Evolutionary conservation across 805 yeast genomes (phyloP), one percentile per base, ranked within the genome.

Genomic region (Saccharomycopsis lassenensis): DNA sequence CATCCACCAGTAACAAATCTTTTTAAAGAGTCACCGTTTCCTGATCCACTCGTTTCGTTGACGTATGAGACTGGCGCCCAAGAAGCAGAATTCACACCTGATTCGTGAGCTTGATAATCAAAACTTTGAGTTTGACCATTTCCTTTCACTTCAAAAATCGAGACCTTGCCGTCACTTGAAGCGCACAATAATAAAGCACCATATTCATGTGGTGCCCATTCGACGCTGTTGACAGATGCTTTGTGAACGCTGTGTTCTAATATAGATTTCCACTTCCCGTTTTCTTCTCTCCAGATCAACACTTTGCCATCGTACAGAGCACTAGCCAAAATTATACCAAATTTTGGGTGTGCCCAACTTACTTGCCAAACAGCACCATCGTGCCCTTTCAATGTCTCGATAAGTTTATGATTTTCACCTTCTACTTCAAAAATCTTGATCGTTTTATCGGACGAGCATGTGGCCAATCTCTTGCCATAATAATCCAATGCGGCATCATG

Each of bases 341-440:
- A 91, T 57, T 89, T 89, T 22, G 98, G 98, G 56, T 91, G 98
- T 2, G 97, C 97, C 98, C 98, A 91, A 37, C 84, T 74, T 15
- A 86, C 94, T 61, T 89, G 95, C 98, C 98, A 91, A 32, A 91
- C 96, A 8, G 98, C 97, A 23, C 97, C 98, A 45, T 86, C 95
- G 58, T 91, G 98, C 25, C 94, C 96, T 33, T 72, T 67, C 45
- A 91, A 64, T 1, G 97, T 87, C 47, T 86, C 95, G 14, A 80
- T 68, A 35, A 86, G 65, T 53, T 70, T 79, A 57, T 85, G 89
- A 51, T 66, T 72, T 31, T 84, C 93, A 25, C 89, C 91, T 33
- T 83, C 89, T 29, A 89, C 77, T 48, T 87, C 95, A 57, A 85
- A 91, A 40, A 91, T 77, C 62, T 87, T 85, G 62, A 89, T 81